A percentile compares a stretch with the other conserved stretches of the same genome.
Conservation (phyloP, 352 stramenopile species). For the Nothophytophthora sp. region DNA sequence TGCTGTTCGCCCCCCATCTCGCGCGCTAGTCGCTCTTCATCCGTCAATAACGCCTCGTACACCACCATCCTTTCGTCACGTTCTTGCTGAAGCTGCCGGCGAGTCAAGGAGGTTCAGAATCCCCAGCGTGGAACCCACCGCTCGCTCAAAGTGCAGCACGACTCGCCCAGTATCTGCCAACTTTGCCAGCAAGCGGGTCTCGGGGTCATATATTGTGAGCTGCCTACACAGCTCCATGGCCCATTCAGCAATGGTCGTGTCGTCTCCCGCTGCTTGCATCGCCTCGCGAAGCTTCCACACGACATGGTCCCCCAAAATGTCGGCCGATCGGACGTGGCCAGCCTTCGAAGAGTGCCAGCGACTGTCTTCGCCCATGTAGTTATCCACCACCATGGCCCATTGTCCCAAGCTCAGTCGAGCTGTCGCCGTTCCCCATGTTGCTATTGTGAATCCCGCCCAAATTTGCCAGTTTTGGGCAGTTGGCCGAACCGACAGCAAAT, state of each 20-base stretch:
- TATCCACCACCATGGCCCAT: no score
- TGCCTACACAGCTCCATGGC: not conserved
- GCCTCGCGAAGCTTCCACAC: not conserved
- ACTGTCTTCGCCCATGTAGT: no score
- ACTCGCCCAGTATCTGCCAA: slow-evolving; percentile 5
- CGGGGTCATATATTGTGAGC: not conserved
- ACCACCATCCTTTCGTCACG: not conserved
- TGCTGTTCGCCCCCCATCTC: slow-evolving; percentile 1
- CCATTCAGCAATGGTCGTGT: no score
- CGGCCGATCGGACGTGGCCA: not conserved
- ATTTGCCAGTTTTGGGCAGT: no score
- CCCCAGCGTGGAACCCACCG: not conserved
- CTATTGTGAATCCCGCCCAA: no score
- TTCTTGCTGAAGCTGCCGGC: not conserved
- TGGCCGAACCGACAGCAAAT: no score
- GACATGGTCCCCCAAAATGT: not conserved
- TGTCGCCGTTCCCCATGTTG: no score
- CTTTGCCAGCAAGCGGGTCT: not conserved
- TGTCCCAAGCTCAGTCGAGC: no score
- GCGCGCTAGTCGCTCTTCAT: not conserved
- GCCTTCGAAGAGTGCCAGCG: not conserved
- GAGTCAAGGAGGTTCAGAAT: not conserved
- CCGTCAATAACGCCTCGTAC: no score
- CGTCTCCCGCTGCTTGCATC: not conserved
- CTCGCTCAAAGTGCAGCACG: not conserved